These are phyloP conservation scores for Ligustrum vulgare DNA, from an alignment of 257 asterid species.

Conservation along the genomic window DNA sequence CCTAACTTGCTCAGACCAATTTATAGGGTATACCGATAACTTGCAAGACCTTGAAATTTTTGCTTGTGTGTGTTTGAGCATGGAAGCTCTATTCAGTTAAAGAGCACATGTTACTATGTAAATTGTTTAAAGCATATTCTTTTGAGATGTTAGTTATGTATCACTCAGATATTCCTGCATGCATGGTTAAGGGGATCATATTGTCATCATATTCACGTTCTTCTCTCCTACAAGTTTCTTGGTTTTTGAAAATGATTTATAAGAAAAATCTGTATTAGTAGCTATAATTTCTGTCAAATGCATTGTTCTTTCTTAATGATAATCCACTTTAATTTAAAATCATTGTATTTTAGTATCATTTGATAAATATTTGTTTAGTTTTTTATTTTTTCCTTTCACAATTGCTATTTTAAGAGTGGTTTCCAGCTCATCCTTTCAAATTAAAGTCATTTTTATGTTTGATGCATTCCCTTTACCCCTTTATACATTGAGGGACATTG, in stretches of 20 bases:
- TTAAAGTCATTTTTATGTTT: not conserved
- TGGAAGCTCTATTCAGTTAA: not conserved
- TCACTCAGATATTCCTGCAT: not conserved
- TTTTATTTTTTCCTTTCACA: not conserved
- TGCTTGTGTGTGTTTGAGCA: too few species aligned
- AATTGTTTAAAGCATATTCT: not conserved
- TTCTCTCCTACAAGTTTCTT: not conserved
- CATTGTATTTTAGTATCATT: not conserved
- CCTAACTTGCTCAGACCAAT: not conserved
- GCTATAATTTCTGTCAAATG: not conserved
- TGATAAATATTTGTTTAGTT: not conserved
- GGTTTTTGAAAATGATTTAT: not conserved
- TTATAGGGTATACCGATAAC: not conserved
- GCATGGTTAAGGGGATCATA: not conserved
- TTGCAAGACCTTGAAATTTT: not conserved
- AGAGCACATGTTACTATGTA: not conserved
- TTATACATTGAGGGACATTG: not conserved
- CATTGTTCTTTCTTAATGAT: too few species aligned
- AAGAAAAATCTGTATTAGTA: not conserved
- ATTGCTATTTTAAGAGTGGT: not conserved
- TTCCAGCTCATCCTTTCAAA: not conserved
- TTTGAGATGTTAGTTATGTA: not conserved
- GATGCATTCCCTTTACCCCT: not conserved
- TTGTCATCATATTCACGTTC: not conserved
- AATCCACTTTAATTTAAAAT: too few species aligned